Base-by-base conservation (phyloP, 495 filamentous ascomycete genomes). In the Aspergillus egyptiacus region DNA sequence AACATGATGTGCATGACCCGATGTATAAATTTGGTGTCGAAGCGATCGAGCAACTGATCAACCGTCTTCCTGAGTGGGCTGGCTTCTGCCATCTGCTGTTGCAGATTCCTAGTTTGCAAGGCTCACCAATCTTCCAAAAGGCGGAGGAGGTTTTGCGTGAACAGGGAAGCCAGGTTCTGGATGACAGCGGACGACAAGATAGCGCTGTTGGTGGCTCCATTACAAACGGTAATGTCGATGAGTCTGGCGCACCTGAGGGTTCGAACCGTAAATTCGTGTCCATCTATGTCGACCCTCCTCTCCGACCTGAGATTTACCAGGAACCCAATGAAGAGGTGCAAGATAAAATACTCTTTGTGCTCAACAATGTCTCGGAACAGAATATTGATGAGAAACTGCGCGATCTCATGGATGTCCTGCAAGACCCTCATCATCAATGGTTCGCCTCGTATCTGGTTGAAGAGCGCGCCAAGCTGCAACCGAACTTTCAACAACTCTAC, bases 1-100 rank as follows among this genome's bases (percentile, higher is more conserved):
- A 95, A 50, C 85, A 89, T 55, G 72, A 76, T 5, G 78, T 86
- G 8, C 84, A 91, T 13, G 79, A 87, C 40, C 80, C 85, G 0
- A 97, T 99, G 93, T 97, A 90, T 71, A 96, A 96, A 55, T 99
- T 99, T 62, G 93, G 93, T 1, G 77, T 97, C n/a, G 91, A 97
- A 61, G 94, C 93, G 6, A 82, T 99, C 25, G 81, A 95, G 48
- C 88, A 96, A 60, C 78, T 96, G 42, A 81, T 85, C 35, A 72
- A 77, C 24, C 82, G 90, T 34, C 77, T 99, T n/a, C 75, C 76
- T 4, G 93, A 97, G 57, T 97, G 94, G 93, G 85, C 86, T 6
- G 85, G 82, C 4, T 93, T 95, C 61, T 96, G 91, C 63, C 79
- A 83, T 37, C 76, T 87, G 25, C 75, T 99, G 7, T 67, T 91